phyloP scores from a whole-genome alignment of 2,329 filamentous ascomycete genomes.

The Fusarium annulatum region DNA sequence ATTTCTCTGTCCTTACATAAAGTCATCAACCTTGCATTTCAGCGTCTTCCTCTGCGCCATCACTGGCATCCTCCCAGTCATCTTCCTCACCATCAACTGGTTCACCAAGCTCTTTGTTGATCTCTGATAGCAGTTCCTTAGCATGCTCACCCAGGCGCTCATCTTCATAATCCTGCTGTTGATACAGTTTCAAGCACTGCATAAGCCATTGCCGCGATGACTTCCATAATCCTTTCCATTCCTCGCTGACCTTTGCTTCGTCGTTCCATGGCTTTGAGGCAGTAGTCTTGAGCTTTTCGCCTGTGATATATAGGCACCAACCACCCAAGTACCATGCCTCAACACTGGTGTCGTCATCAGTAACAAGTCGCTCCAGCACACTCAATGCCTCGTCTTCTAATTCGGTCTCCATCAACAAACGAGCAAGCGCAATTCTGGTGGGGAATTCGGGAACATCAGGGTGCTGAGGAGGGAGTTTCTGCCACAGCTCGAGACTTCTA shows the following conservation, averaged over 20 bases:
- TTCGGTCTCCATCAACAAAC: conserved; percentile 89
- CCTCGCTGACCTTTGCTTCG: conserved; percentile 53
- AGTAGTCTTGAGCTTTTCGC: conserved; percentile 68
- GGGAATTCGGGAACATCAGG: conserved; percentile 85
- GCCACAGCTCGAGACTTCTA: conserved; percentile 86
- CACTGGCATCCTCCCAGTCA: conserved; percentile 65
- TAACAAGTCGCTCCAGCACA: conserved; percentile 84
- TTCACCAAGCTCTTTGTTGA: conserved; percentile 73
- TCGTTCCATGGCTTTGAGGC: conserved; percentile 50
- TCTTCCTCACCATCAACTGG: conserved; percentile 66
- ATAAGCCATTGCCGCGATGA: conserved; percentile 86
- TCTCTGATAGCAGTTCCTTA: conserved; percentile 72
- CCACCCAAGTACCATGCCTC: conserved; percentile 98
- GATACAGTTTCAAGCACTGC: conserved; percentile 83
- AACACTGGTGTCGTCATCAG: conserved; percentile 92
- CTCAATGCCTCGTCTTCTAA: conserved; percentile 87
- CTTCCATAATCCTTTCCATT: conserved; percentile 72
- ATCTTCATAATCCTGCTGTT: conserved; percentile 84
- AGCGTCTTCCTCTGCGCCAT: conserved; percentile 63
- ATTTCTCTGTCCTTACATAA: conserved; percentile 29
- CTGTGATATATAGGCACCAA: conserved; percentile 87
- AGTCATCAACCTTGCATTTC: conserved; percentile 62
- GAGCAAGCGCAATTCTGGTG: conserved; percentile 82
- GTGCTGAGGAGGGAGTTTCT: conserved; percentile 78
- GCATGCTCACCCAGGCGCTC: conserved; percentile 81